Conservation (phyloP, 1,284 basidiomycete genomes). For the Ustilago sp. region DNA sequence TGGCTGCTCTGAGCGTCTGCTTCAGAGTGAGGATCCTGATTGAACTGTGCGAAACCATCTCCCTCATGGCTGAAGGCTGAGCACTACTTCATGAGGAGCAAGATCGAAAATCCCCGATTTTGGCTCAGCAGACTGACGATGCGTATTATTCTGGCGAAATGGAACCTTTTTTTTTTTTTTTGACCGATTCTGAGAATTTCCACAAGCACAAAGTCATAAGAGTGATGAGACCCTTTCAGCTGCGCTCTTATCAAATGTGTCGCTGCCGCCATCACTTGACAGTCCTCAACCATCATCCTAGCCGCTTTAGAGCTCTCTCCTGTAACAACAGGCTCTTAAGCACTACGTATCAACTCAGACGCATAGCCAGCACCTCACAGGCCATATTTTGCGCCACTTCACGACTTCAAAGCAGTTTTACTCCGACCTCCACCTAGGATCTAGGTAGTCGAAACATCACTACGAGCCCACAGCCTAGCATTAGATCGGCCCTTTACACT, state of each 20-base stretch:
- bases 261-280: conserved; percentile 17
- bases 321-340: not conserved
- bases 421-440: conserved; percentile 28
- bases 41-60: not conserved
- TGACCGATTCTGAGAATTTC: conserved; percentile 46
- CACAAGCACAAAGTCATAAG: conserved; percentile 22
- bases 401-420: not conserved
- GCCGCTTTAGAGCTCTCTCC: not conserved
- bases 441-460: not conserved
- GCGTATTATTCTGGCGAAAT: not conserved
- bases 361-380: not conserved
- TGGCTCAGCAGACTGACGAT: not conserved
- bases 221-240: conserved; percentile 36
- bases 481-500: not conserved
- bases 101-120: conserved; percentile 1
- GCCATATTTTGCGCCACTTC: too few relatives aligned
- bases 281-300: conserved; percentile 9
- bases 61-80: not conserved
- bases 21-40: not conserved
- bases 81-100: not conserved
- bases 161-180: conserved; percentile 15
- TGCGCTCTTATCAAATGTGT: conserved; percentile 14
- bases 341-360: not conserved
- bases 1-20: not conserved
- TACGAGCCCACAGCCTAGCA: not conserved